These are phyloP conservation scores for Nicotiana knightiana DNA, from an alignment of 257 asterid genomes.

Conservation along the genomic window DNA sequence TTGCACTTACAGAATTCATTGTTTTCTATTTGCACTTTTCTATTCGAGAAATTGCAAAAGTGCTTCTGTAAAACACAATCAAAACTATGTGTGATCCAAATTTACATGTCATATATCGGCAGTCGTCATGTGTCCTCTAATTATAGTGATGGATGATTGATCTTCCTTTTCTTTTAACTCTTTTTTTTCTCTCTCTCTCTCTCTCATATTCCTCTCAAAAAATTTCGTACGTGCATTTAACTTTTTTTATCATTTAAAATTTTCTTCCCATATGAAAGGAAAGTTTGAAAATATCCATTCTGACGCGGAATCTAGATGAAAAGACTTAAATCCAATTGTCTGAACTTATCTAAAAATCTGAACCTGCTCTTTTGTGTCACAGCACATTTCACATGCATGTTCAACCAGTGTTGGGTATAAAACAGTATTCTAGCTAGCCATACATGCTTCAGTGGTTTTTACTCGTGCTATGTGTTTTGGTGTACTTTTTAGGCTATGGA, in stretches of 20 bases:
- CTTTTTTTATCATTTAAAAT: not conserved
- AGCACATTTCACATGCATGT: not conserved
- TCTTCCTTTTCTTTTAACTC: too few relatives aligned
- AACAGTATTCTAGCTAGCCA: too few relatives aligned
- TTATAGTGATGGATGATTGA: too few relatives aligned
- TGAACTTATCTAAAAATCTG: not conserved
- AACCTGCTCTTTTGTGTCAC: not conserved
- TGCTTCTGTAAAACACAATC: not conserved
- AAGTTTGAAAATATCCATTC: not conserved
- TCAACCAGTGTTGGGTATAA: too few relatives aligned
- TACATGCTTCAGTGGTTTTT: too few relatives aligned
- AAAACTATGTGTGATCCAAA: not conserved
- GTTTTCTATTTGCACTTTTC: not conserved
- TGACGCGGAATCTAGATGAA: not conserved
- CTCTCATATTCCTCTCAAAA: not conserved
- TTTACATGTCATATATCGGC: not conserved
- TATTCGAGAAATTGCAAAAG: not conserved
- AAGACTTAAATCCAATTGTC: not conserved
- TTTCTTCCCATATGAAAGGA: not conserved
- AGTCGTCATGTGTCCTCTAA: not conserved
- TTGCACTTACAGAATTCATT: not conserved
- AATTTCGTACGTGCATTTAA: too few relatives aligned
- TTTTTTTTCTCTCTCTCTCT: too few relatives aligned
- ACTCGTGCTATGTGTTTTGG: not conserved
- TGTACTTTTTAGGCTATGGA: conserved; percentile 62